A percentile compares a stretch with the other conserved stretches of the same genome.
Evolutionary conservation across 768 basidiomycete species (phyloP).

Genomic region (Rhodotorula toruloides): DNA sequence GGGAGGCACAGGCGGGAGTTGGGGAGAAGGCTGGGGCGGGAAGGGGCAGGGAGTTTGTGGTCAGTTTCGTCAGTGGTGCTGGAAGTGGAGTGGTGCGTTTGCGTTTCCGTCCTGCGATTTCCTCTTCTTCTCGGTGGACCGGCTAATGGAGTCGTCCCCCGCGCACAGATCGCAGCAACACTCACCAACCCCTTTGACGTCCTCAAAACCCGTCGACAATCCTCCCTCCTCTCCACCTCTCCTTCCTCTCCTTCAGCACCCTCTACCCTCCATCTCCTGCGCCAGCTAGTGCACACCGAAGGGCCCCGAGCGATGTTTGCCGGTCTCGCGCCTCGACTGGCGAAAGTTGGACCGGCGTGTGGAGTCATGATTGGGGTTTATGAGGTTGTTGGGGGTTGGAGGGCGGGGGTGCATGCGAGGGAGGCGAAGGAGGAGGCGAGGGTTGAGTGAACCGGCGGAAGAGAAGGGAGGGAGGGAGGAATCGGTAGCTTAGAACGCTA

Average conservation of each 20-base stretch:
- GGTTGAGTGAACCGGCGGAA: too few relatives aligned
- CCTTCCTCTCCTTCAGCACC: background rate
- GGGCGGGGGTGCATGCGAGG: too few relatives aligned
- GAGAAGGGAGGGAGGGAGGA: too few relatives aligned
- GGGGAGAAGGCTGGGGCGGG: constrained; percentile 40
- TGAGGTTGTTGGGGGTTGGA: too few relatives aligned
- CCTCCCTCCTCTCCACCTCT: constrained; percentile 45
- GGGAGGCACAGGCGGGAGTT: constrained; percentile 45
- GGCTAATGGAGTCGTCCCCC: background rate
- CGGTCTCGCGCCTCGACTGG: constrained; percentile 78
- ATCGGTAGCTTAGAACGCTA: too few relatives aligned
- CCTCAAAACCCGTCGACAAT: constrained; percentile 87
- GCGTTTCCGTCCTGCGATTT: constrained; percentile 39
- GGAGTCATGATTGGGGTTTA: constrained; percentile 97
- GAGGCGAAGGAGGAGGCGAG: too few relatives aligned
- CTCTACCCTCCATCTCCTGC: constrained; percentile 60
- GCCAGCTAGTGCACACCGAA: constrained; percentile 69
- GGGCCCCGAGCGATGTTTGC: constrained; percentile 73
- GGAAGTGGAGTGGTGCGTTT: constrained; percentile 63
- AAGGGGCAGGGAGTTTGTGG: constrained; percentile 40
- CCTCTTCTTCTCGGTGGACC: background rate
- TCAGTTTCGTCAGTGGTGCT: constrained; percentile 86
- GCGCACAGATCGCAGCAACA: constrained; percentile 59
- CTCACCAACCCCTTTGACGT: constrained; percentile 95
- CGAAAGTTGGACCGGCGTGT: constrained; percentile 77